These are phyloP conservation scores for Ustilago cynodontis DNA, from an alignment of 1,284 basidiomycete genomes.

Conservation along the genomic window DNA sequence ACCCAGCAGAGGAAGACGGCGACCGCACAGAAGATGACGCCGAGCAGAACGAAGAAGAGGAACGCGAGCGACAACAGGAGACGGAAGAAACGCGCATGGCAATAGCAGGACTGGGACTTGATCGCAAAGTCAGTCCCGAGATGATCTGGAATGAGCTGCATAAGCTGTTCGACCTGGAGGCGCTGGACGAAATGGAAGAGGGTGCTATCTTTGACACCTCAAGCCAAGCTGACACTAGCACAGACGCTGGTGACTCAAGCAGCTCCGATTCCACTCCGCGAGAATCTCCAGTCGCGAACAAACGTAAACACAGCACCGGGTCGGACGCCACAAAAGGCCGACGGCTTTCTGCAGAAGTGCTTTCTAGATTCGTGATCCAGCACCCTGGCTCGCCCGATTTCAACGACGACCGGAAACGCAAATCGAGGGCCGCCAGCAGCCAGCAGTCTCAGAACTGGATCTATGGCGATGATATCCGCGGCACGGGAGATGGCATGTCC, in stretches of 20 bases:
- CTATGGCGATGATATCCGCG: conserved; percentile 41
- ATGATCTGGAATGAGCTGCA: conserved; percentile 55
- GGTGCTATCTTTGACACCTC: conserved; percentile 47
- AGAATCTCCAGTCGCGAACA: conserved; percentile 10
- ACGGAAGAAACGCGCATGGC: conserved; percentile 32
- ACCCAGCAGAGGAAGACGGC: conserved; percentile 29
- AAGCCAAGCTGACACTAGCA: conserved; percentile 43
- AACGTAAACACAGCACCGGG: conserved; percentile 19
- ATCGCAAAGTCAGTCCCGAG: conserved; percentile 26
- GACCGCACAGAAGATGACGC: conserved; percentile 42
- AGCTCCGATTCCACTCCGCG: conserved; percentile 27
- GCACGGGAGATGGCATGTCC: conserved; percentile 48
- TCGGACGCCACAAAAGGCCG: conserved; percentile 8
- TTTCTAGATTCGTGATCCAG: conserved; percentile 38
- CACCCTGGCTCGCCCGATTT: conserved; percentile 52
- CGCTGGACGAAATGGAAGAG: conserved; percentile 60
- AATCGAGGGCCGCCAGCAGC: conserved; percentile 12
- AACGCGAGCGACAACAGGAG: conserved; percentile 39
- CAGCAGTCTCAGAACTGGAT: conserved; percentile 41
- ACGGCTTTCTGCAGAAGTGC: conserved; percentile 13
- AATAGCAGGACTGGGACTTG: conserved; percentile 44
- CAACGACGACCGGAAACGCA: conserved; percentile 20
- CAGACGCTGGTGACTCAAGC: conserved; percentile 34
- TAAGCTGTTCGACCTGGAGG: conserved; percentile 56
- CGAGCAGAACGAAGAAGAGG: conserved; percentile 37